Base-by-base conservation (phyloP, 495 filamentous ascomycete genomes). In the Parathielavia hyrcaniae region DNA sequence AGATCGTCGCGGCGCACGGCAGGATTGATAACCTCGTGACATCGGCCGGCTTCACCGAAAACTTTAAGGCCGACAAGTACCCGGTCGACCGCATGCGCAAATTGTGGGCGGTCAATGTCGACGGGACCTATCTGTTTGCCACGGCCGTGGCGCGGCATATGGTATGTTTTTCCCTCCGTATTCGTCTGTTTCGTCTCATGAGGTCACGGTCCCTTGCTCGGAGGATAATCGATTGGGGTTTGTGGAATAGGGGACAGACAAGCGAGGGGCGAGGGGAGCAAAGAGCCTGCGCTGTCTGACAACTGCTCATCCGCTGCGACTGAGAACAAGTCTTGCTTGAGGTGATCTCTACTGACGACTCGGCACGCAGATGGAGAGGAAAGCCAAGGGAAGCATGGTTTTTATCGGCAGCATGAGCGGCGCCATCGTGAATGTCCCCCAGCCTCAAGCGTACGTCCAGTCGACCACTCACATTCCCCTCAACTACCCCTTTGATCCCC, bases 371-470 rank as follows among this genome's bases (percentile, higher is more conserved):
- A 92, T 96, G 84, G 84, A 83, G 63, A 83, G 89, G 60, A 82
- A 89, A 61, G 76, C 78, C 16, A 77, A 81, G 5, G 92, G 93
- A 6, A 91, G 86, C 73, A 89, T 97, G 71, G 87, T 97, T 58
- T 89, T 96, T 76, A 96, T 97, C 63, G 91, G 90, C 16, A 90
- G 86, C 79, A 97, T 98, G 93, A 90, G 85, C 35, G 91, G 90
- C 43, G 72, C 84, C 38, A 89, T 97, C 61, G 91, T 97, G 67
- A 97, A 97, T 59, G 84, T 97, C 7, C 92, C 92, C 4, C 92
- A 98, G 70, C 90, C 90, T 7, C 92, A 97, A 69, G 86, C 88
- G 64, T 78, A 66, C 69, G 75, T 30, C 11, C 1, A 12, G 12
- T 20, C 41, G 14, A 30, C 13, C 39, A 30, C 13, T 22, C 14